Evolutionary conservation across 495 filamentous ascomycete genomes (phyloP).

Genomic region (Tricharina praecox): DNA sequence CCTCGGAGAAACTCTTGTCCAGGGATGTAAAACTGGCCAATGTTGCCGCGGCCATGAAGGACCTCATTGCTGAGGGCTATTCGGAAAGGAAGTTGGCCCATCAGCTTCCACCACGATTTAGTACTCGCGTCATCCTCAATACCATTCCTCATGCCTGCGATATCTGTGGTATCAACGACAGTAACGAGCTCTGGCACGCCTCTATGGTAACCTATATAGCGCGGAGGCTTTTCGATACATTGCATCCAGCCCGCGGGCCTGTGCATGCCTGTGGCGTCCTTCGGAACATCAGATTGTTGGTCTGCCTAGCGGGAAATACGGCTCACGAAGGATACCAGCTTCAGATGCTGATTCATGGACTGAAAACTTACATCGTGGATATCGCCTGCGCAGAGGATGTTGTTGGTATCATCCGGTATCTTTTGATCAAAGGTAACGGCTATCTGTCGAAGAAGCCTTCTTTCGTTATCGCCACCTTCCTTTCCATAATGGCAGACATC

Average conservation of each 20-base stretch:
- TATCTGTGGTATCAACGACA: constrained; percentile 44
- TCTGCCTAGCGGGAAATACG: constrained; percentile 55
- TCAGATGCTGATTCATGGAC: constrained; percentile 76
- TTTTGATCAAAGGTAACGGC: constrained; percentile 48
- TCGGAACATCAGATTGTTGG: constrained; percentile 64
- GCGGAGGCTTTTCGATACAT: constrained; percentile 58
- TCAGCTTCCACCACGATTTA: constrained; percentile 76
- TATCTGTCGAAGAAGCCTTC: constrained; percentile 49
- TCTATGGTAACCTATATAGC: constrained; percentile 56
- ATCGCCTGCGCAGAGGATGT: constrained; percentile 82
- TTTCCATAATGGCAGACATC: constrained; percentile 59
- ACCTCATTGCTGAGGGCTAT: constrained; percentile 47
- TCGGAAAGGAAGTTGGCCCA: constrained; percentile 45
- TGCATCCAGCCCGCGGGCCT: constrained; percentile 75
- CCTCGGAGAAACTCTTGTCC: constrained; percentile 50
- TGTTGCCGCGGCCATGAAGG: constrained; percentile 43
- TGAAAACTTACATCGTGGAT: constrained; percentile 64
- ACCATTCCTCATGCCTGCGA: constrained; percentile 62
- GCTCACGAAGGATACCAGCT: constrained; percentile 64
- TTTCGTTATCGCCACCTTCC: constrained; percentile 60
- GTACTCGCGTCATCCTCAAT: constrained; percentile 51
- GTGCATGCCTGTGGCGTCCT: constrained; percentile 73
- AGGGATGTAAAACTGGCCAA: constrained; percentile 42
- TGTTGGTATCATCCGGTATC: constrained; percentile 70
- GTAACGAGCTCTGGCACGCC: constrained; percentile 54